Evolutionary conservation across 1,139 yeast genomes (phyloP).

Genomic region (Trichomonascaceae sp.): DNA sequence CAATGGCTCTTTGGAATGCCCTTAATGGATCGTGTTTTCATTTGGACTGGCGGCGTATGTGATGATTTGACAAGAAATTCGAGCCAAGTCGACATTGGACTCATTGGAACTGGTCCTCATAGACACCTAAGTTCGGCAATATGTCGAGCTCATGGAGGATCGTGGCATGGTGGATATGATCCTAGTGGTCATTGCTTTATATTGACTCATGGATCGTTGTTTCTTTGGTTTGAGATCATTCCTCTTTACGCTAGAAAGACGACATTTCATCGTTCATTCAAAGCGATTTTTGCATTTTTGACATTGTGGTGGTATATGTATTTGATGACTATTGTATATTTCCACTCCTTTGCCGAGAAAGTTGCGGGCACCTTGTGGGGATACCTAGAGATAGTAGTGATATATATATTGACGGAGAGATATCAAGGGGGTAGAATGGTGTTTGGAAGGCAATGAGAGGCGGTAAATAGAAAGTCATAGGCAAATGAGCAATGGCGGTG

Average conservation of each 20-base stretch:
- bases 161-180: slow-evolving; percentile 92
- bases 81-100: slow-evolving; percentile 1
- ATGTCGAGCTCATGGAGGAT: slow-evolving; percentile 60
- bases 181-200: slow-evolving; percentile 92
- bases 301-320: slow-evolving; percentile 83
- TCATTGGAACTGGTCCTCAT: slow-evolving; percentile 12
- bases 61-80: slow-evolving; percentile 16
- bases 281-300: slow-evolving; percentile 41
- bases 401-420: slow-evolving; percentile 32
- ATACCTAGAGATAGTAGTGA: slow-evolving; percentile 40
- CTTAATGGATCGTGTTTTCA: slow-evolving; percentile 78
- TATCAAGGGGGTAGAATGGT: slow-evolving; percentile 6
- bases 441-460: slow-evolving; percentile 9
- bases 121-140: slow-evolving; percentile 36
- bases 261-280: slow-evolving; percentile 15
- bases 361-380: slow-evolving; percentile 61
- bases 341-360: slow-evolving; percentile 76
- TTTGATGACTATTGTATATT: slow-evolving; percentile 73
- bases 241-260: slow-evolving; percentile 24
- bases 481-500: background rate
- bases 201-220: slow-evolving; percentile 63
- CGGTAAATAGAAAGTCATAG: background rate
- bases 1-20: slow-evolving; percentile 90
- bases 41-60: slow-evolving; percentile 80
- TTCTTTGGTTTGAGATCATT: slow-evolving; percentile 60